phyloP scores from a whole-genome alignment of 305 asterid genomes.

The Striga hermonthica region DNA sequence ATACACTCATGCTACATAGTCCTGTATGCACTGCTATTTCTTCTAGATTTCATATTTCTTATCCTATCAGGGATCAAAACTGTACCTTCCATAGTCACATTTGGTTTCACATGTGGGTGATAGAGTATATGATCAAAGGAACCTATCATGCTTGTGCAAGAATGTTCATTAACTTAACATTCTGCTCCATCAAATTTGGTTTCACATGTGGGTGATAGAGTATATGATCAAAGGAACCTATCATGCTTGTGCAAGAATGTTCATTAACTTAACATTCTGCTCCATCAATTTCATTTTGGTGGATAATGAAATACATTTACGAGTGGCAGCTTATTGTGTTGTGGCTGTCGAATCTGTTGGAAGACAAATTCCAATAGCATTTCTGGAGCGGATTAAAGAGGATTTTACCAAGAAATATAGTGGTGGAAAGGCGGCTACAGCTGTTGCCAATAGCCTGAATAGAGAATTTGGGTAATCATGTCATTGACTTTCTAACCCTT shows the following conservation, averaged over 20 bases:
- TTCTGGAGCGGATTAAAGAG: conserved; percentile 72
- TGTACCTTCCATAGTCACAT: background rate
- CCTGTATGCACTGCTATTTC: background rate
- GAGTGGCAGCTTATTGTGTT: conserved; percentile 65
- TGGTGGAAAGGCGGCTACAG: conserved; percentile 89
- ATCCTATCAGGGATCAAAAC: background rate
- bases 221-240: background rate
- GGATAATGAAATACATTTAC: conserved; percentile 25
- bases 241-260: too few relatives aligned
- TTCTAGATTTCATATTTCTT: background rate
- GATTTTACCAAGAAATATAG: conserved; percentile 78
- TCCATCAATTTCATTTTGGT: conserved; percentile 5
- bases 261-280: too few relatives aligned
- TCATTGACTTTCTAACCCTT: background rate
- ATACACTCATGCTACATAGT: background rate
- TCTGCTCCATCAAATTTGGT: too few relatives aligned
- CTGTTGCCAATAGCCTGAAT: conserved; percentile 73
- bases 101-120: background rate
- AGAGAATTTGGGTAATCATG: conserved; percentile 68
- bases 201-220: background rate
- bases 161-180: too few relatives aligned
- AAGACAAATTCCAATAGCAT: conserved; percentile 78
- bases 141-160: too few relatives aligned
- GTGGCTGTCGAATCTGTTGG: conserved; percentile 88
- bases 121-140: background rate